Percentiles rank a stretch among this genome's conserved stretches.
Conservation (phyloP, 169 alveolate species). For the Eimeria acervulina region DNA sequence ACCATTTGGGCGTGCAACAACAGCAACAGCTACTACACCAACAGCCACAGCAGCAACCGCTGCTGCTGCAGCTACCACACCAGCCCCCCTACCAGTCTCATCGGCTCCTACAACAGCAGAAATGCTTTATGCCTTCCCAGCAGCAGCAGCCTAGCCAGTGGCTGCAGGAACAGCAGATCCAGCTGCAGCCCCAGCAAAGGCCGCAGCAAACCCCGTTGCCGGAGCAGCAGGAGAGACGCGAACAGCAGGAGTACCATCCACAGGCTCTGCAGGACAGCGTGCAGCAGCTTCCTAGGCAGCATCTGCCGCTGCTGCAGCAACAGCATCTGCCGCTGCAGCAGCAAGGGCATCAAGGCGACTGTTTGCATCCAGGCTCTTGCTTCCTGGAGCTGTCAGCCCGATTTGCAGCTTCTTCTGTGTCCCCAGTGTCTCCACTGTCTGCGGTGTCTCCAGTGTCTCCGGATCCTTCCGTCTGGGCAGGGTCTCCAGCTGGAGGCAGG, state of each 20-base stretch:
- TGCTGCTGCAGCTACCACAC: not conserved
- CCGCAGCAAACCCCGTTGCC: not conserved
- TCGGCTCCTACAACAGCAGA: not conserved
- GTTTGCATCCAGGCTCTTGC: not conserved
- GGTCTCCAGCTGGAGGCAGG: not conserved
- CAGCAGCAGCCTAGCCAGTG: not conserved
- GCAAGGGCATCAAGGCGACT: not conserved
- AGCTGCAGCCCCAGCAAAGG: conserved; percentile 17
- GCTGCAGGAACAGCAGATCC: not conserved
- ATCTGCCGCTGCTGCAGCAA: not conserved
- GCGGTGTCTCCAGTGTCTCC: not conserved
- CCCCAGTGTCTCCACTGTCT: not conserved
- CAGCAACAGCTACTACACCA: not conserved
- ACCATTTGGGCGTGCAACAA: not conserved
- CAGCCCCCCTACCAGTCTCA: not conserved
- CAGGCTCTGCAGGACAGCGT: not conserved
- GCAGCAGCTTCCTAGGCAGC: not conserved
- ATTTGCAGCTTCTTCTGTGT: not conserved
- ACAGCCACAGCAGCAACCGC: not conserved
- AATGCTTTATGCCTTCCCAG: not conserved
- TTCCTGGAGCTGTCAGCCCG: not conserved
- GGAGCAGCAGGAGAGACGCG: not conserved
- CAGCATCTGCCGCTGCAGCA: not conserved
- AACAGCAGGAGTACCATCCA: not conserved
- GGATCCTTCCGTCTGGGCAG: not conserved